Conservation (phyloP, 768 basidiomycete genomes). For the Mycena galopus region DNA sequence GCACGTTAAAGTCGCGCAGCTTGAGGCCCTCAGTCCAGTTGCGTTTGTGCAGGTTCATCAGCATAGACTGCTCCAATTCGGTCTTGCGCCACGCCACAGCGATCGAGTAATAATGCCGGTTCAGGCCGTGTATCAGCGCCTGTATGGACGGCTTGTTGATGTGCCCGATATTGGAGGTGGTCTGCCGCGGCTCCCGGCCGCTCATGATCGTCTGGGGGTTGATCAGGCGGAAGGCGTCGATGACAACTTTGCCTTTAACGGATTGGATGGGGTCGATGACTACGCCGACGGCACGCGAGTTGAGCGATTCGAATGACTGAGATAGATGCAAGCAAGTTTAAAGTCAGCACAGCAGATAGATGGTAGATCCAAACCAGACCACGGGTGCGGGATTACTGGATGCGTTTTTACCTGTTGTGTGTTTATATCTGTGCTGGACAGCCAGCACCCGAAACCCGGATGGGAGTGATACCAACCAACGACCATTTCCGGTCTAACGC, state of each 20-base stretch:
- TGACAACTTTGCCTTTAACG: slow-evolving; percentile 98
- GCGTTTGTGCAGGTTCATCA: slow-evolving; percentile 98
- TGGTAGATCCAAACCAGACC: no score
- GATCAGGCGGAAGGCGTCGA: slow-evolving; percentile 98
- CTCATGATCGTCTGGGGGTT: slow-evolving; percentile 90
- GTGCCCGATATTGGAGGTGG: slow-evolving; percentile 98
- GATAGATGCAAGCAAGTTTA: neutral
- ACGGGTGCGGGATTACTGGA: slow-evolving; percentile 3
- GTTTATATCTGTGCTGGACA: slow-evolving; percentile 98
- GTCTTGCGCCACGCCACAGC: slow-evolving; percentile 99
- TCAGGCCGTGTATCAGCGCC: slow-evolving; percentile 96
- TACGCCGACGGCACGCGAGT: slow-evolving; percentile 94
- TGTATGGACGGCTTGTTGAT: slow-evolving; percentile 99
- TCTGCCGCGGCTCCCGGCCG: slow-evolving; percentile 96
- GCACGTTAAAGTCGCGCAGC: slow-evolving; percentile 88
- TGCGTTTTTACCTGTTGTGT: slow-evolving; percentile 85
- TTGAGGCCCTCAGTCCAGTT: slow-evolving; percentile 99
- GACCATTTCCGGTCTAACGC: slow-evolving; percentile 96
- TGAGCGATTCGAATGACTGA: slow-evolving; percentile 96
- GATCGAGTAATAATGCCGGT: slow-evolving; percentile 98
- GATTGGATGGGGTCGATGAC: slow-evolving; percentile 99
- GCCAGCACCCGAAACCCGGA: slow-evolving; percentile 99
- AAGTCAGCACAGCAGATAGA: no score
- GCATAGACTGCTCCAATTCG: slow-evolving; percentile 97
- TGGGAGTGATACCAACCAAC: slow-evolving; percentile 99